These are phyloP conservation scores for Leccinum ponderosum DNA, from an alignment of 1,284 basidiomycete species.

Conservation along the genomic window DNA sequence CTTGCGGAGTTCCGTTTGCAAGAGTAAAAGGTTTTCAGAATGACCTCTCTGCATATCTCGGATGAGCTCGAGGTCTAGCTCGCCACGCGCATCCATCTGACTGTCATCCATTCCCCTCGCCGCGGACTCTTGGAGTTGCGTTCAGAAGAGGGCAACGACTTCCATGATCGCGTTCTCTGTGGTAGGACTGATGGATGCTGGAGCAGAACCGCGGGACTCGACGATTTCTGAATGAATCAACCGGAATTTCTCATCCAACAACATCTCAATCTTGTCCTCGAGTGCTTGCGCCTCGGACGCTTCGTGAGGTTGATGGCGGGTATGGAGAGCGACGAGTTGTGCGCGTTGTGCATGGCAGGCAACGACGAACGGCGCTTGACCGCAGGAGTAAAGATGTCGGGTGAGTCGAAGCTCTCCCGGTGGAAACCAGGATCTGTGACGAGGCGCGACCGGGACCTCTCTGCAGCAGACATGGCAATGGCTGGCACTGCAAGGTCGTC, in stretches of 20 bases:
- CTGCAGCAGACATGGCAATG: slow-evolving; percentile 54
- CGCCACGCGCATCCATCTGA: slow-evolving; percentile 68
- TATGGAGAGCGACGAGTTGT: slow-evolving; percentile 42
- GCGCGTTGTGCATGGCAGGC: slow-evolving; percentile 51
- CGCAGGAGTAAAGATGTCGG: slow-evolving; percentile 55
- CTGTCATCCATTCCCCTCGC: slow-evolving; percentile 60
- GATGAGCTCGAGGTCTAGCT: slow-evolving; percentile 75
- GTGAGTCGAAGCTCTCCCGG: slow-evolving; percentile 26
- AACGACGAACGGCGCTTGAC: slow-evolving; percentile 58
- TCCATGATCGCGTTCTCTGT: slow-evolving; percentile 65
- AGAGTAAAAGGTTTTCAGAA: slow-evolving; percentile 52
- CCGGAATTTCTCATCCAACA: slow-evolving; percentile 71
- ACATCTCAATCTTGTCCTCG: slow-evolving; percentile 55
- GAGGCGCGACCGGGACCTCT: slow-evolving; percentile 50
- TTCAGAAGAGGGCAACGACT: slow-evolving; percentile 63
- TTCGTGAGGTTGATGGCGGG: slow-evolving; percentile 54
- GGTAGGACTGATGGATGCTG: slow-evolving; percentile 39
- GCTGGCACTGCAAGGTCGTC: slow-evolving; percentile 70
- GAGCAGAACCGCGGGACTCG: slow-evolving; percentile 19
- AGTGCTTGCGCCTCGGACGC: slow-evolving; percentile 55
- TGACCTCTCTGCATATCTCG: slow-evolving; percentile 71
- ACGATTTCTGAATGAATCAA: slow-evolving; percentile 46
- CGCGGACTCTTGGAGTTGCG: slow-evolving; percentile 64
- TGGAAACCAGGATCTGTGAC: slow-evolving; percentile 53
- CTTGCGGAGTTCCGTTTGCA: slow-evolving; percentile 58